phyloP scores from a whole-genome alignment of 192 early-diverging fungal species.

The Mortierella antarctica region DNA sequence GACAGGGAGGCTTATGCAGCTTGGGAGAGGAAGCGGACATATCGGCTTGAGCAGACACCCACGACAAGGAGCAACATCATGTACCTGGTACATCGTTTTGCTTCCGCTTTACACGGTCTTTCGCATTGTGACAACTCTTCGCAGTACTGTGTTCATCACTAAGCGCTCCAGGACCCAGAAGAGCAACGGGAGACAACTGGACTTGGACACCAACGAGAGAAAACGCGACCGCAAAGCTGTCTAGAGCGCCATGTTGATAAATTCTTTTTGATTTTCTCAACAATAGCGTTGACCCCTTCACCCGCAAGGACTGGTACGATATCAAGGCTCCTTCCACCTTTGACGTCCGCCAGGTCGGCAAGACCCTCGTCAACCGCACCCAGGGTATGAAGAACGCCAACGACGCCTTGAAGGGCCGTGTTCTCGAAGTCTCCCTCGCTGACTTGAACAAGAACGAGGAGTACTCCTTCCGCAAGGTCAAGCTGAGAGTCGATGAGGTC shows the following conservation, averaged over 20 bases:
- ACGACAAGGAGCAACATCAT: no score
- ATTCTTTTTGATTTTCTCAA: not conserved
- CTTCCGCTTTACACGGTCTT: no score
- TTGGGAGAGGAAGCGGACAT: no score
- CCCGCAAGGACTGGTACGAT: constrained; percentile 99
- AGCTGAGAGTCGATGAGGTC: constrained; percentile 97
- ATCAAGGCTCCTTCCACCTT: constrained; percentile 99
- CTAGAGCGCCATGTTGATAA: not conserved
- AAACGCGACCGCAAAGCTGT: not conserved
- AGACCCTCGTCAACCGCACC: constrained; percentile 99
- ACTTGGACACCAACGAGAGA: not conserved
- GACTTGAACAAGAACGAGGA: constrained; percentile 95
- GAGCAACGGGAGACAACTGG: no score
- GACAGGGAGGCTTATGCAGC: no score
- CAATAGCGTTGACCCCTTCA: constrained; percentile 96
- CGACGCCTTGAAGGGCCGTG: constrained; percentile 96
- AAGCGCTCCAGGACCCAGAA: no score
- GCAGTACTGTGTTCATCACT: no score
- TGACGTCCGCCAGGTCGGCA: constrained; percentile 92
- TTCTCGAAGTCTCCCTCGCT: constrained; percentile 95
- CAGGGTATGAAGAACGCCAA: constrained; percentile 98
- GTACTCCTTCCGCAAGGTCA: constrained; percentile 97
- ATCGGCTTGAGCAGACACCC: no score
- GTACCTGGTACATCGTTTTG: no score
- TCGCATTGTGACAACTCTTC: no score